These are phyloP conservation scores for Arthrinium puccinioides DNA, from an alignment of 2,329 filamentous ascomycete genomes.

Conservation along the genomic window DNA sequence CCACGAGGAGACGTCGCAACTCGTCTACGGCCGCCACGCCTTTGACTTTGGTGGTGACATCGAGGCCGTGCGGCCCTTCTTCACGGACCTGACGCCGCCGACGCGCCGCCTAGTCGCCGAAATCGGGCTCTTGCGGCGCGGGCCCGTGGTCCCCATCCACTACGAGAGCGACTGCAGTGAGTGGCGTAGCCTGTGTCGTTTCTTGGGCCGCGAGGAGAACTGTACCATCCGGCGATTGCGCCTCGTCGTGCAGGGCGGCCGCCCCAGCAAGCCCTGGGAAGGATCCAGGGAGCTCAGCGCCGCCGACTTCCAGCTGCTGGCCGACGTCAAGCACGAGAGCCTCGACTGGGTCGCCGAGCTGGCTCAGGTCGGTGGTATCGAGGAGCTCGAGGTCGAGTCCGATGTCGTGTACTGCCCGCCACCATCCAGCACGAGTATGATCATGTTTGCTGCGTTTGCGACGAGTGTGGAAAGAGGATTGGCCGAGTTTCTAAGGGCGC, in stretches of 20 bases:
- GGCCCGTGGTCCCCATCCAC: conserved; percentile 43
- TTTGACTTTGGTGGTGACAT: conserved; percentile 55
- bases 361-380: conserved; percentile 38
- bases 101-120: conserved; percentile 39
- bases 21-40: conserved; percentile 47
- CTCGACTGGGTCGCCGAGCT: conserved; percentile 53
- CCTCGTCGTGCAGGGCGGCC: conserved; percentile 49
- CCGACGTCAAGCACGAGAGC: conserved; percentile 36
- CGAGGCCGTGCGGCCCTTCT: conserved; percentile 53
- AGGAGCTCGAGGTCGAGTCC: conserved; percentile 42
- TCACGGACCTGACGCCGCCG: conserved; percentile 45
- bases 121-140: conserved; percentile 48
- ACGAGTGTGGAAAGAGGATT: conserved; percentile 51
- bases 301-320: conserved; percentile 38
- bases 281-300: conserved; percentile 35
- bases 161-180: conserved; percentile 49
- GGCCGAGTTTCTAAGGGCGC: conserved; percentile 39
- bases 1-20: conserved; percentile 46
- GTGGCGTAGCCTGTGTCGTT: conserved; percentile 46
- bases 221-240: conserved; percentile 37
- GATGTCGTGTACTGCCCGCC: conserved; percentile 46
- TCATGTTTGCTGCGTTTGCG: conserved; percentile 53
- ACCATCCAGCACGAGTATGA: conserved; percentile 45
- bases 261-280: conserved; percentile 39
- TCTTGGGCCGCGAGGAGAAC: conserved; percentile 30